Evolutionary conservation across 345 rosid species (phyloP).

Genomic region (Heritiera fomes): DNA sequence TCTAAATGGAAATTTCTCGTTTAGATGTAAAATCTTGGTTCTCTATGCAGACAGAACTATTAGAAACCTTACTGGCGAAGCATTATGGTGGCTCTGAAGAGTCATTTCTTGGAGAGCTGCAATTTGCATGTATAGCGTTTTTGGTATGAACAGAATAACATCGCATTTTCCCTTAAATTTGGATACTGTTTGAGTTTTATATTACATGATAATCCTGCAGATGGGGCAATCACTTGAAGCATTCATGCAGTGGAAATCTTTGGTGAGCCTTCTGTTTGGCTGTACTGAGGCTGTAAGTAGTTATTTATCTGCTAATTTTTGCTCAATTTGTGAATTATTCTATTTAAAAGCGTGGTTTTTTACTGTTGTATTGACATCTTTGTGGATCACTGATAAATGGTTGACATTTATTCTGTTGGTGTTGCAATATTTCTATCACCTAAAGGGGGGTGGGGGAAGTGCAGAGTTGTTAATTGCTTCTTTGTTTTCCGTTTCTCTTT

Average conservation of each 20-base stretch:
- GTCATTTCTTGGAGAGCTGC: conserved; percentile 82
- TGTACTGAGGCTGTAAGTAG: conserved; percentile 84
- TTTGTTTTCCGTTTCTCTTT: not conserved
- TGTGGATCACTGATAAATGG: not conserved
- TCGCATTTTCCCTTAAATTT: not conserved
- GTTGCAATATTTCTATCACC: not conserved
- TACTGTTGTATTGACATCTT: not conserved
- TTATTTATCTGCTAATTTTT: conserved; percentile 11
- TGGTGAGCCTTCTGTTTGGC: conserved; percentile 82
- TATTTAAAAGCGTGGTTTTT: not conserved
- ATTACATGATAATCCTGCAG: conserved; percentile 47
- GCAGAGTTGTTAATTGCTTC: not conserved
- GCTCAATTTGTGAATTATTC: not conserved
- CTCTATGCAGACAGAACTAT: conserved; percentile 55
- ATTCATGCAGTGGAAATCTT: conserved; percentile 89
- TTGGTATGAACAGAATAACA: conserved; percentile 50
- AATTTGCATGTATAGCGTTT: conserved; percentile 85
- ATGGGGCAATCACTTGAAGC: conserved; percentile 96
- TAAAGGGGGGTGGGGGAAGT: not conserved
- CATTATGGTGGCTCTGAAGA: conserved; percentile 76
- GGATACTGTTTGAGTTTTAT: not conserved
- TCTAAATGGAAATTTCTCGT: conserved; percentile 19
- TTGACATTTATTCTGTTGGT: not conserved
- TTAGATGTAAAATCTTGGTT: conserved; percentile 16
- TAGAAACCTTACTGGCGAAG: conserved; percentile 61